These are phyloP conservation scores for Malassezia sp. DNA, from an alignment of 1,284 basidiomycete genomes.

Conservation along the genomic window DNA sequence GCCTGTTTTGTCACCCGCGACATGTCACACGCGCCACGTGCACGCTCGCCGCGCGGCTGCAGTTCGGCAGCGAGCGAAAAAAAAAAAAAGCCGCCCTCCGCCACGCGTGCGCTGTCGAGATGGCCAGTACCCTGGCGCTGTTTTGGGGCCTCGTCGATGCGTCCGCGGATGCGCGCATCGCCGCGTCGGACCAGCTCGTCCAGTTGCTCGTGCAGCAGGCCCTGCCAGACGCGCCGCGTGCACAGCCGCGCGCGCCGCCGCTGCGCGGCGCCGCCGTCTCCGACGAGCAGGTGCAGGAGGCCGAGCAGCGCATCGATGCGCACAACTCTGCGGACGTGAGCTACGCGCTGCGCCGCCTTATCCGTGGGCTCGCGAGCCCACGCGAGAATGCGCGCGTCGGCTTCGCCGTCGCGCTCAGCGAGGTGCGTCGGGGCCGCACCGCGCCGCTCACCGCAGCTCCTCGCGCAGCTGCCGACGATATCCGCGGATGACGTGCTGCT, in stretches of 20 bases:
- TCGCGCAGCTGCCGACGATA: conserved; percentile 69
- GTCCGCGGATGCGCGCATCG: conserved; percentile 64
- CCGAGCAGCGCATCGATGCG: conserved; percentile 51
- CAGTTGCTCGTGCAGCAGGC: conserved; percentile 52
- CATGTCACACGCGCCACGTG: conserved; percentile 3
- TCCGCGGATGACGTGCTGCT: conserved; percentile 50
- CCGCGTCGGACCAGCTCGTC: conserved; percentile 75
- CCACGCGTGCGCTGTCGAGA: conserved; percentile 37
- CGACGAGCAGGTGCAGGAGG: conserved; percentile 27
- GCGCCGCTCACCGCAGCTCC: no score
- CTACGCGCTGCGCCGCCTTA: conserved; percentile 48
- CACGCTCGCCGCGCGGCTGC: no score
- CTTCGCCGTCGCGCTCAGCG: conserved; percentile 88
- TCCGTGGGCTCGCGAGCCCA: conserved; percentile 68
- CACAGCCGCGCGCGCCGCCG: not conserved
- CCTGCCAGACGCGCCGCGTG: conserved; percentile 17
- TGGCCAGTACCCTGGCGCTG: conserved; percentile 73
- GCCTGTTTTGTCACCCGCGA: conserved; percentile 3
- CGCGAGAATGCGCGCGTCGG: conserved; percentile 84
- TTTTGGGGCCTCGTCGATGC: conserved; percentile 89
- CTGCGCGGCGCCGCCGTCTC: conserved; percentile 1
- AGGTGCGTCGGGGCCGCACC: no score
- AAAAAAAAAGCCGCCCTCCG: conserved; percentile 3
- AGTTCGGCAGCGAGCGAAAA: no score
- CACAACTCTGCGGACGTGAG: conserved; percentile 53